A percentile compares a stretch with the other conserved stretches of the same genome.
These are phyloP conservation scores for Quercus dentata DNA, from an alignment of 306 rosid genomes.

Conservation along the genomic window DNA sequence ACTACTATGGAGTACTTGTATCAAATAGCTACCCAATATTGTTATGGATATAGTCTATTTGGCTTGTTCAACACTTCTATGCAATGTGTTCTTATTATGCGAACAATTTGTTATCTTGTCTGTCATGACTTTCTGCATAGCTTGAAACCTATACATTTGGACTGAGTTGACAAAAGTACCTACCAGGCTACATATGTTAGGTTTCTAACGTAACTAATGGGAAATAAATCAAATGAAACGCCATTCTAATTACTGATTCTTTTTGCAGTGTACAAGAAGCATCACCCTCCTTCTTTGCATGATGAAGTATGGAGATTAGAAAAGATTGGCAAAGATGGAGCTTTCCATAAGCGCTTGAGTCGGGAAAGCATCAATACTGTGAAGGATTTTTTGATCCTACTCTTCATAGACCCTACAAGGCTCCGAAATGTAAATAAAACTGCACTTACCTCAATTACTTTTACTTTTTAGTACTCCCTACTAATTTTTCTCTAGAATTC, in stretches of 20 bases:
- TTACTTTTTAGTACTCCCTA: not conserved
- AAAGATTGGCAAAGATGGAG: slow-evolving; percentile 97
- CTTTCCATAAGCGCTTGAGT: slow-evolving; percentile 87
- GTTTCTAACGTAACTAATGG: slow-evolving; percentile 7
- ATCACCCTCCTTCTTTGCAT: slow-evolving; percentile 83
- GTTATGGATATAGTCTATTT: not conserved
- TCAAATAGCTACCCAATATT: not conserved
- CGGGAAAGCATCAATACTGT: slow-evolving; percentile 66
- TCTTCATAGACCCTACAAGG: slow-evolving; percentile 66
- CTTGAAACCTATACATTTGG: not conserved
- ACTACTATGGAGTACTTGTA: not conserved
- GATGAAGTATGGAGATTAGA: slow-evolving; percentile 99
- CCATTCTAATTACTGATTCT: slow-evolving; percentile 18
- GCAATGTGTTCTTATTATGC: slow-evolving; percentile 6
- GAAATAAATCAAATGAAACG: slow-evolving; percentile 14
- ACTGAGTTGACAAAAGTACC: not conserved
- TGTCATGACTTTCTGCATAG: not conserved
- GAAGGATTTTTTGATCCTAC: slow-evolving; percentile 81
- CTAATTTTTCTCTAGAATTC: not conserved
- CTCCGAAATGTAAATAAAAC: slow-evolving; percentile 71
- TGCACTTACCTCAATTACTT: slow-evolving; percentile 8
- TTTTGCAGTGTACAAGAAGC: slow-evolving; percentile 89
- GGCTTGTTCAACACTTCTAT: not conserved
- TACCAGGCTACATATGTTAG: not conserved
- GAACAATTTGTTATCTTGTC: slow-evolving; percentile 10